These are phyloP conservation scores for Candida tammaniensis DNA, from an alignment of 805 yeast species.

Conservation along the genomic window DNA sequence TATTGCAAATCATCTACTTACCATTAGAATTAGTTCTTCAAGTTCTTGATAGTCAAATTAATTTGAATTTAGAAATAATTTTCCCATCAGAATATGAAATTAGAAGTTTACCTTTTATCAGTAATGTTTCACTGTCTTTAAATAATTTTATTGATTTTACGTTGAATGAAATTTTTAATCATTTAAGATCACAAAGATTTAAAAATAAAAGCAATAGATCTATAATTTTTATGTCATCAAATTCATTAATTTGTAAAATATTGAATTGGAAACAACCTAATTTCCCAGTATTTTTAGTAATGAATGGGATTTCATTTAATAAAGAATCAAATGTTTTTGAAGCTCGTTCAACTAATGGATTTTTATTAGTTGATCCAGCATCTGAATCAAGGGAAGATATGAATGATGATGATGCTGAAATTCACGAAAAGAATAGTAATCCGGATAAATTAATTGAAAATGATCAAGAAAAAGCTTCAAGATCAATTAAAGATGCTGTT, in stretches of 20 bases:
- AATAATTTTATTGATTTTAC: constrained; percentile 76
- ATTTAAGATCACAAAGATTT: constrained; percentile 52
- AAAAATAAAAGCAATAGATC: constrained; percentile 46
- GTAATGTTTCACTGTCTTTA: constrained; percentile 48
- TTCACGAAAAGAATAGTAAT: constrained; percentile 11
- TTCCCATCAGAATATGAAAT: constrained; percentile 62
- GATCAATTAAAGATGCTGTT: constrained; percentile 80
- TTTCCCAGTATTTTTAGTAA: constrained; percentile 85
- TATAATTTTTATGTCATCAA: constrained; percentile 79
- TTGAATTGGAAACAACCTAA: constrained; percentile 98
- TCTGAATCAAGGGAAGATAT: constrained; percentile 6
- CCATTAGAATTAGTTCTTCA: constrained; percentile 60
- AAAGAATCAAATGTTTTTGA: constrained; percentile 27
- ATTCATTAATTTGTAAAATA: constrained; percentile 87
- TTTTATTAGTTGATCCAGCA: constrained; percentile 25
- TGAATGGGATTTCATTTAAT: constrained; percentile 59
- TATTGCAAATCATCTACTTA: constrained; percentile 49
- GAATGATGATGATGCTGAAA: constrained; percentile 11
- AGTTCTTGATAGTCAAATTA: constrained; percentile 54
- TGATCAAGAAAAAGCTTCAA: constrained; percentile 43
- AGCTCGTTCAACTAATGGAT: constrained; percentile 40
- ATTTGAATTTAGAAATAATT: constrained; percentile 69
- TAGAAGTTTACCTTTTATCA: constrained; percentile 36
- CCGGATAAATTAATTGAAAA: constrained; percentile 20
- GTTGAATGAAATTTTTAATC: constrained; percentile 69